phyloP scores from a whole-genome alignment of 202 grass and related monocot species.

The Panicum virgatum region DNA sequence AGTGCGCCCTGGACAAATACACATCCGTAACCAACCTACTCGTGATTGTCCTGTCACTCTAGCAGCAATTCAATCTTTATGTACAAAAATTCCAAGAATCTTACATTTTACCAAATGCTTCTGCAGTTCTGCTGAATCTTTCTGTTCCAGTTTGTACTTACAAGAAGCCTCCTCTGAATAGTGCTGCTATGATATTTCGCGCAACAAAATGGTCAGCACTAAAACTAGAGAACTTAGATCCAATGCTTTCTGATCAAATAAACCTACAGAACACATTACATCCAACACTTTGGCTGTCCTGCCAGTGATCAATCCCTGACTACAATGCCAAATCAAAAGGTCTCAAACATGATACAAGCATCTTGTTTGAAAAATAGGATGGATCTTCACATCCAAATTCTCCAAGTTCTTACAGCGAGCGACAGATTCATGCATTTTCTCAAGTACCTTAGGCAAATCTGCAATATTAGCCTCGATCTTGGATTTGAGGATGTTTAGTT shows the following conservation, averaged over 20 bases:
- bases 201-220: neutral
- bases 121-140: neutral
- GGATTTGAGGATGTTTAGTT: slow-evolving; percentile 34
- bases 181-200: neutral
- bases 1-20: neutral
- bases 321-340: neutral
- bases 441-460: slow-evolving; percentile 33
- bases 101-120: neutral
- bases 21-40: neutral
- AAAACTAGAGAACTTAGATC: neutral
- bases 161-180: neutral
- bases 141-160: neutral
- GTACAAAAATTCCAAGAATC: neutral
- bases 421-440: slow-evolving; percentile 36
- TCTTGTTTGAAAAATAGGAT: slow-evolving; percentile 44
- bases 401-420: slow-evolving; percentile 31
- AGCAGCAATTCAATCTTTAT: neutral
- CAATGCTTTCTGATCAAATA: slow-evolving; percentile 29
- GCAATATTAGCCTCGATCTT: slow-evolving; percentile 35
- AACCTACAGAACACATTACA: neutral
- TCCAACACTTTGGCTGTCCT: neutral
- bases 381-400: slow-evolving; percentile 18
- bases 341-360: neutral
- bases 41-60: neutral
- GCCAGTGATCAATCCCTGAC: slow-evolving; percentile 4